Base-by-base conservation (phyloP, 2,329 filamentous ascomycete genomes). In the Blumeria hordei region DNA sequence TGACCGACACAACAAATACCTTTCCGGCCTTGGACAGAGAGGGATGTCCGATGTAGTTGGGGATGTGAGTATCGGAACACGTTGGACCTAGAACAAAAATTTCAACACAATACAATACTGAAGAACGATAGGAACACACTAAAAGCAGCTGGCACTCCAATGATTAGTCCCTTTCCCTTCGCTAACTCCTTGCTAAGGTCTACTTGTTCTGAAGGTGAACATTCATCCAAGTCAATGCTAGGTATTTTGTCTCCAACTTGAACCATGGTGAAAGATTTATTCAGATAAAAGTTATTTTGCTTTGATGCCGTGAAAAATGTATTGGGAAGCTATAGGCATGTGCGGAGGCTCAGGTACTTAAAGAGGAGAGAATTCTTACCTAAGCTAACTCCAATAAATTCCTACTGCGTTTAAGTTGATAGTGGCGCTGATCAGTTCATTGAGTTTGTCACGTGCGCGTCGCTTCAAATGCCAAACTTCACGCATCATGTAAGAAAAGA, bases 1-100 rank as follows among this genome's bases (percentile, higher is more conserved):
- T 96, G 65, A 95, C 88, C 11, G 84, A 80, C 53, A 96, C 80
- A 45, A 96, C 86, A 64, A 93, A 94, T 53, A 94, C 85, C 64
- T 83, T 75, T 52, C 87, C 88, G 35, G 84, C 86, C 58, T 81
- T 73, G 70, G 84, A 84, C 62, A 93, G 75, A 67, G 81, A 79
- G 55, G 82, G 75, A 66, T 86, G 83, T 65, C 78, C 79, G 67
- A 94, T 82, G 70, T 87, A 96, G 56, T 85, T 85, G 0, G 90
- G 90, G 50, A 96, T 74, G 66, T 96, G 90, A 49, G 71, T 72
- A 60, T 76, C 74, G 28, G 77, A 80, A 70, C 80, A 84, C 5
- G 73, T 69, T 32, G 80, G 79, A 63, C 72, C 73, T 73, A 43
- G 47, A 32, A 33, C 12, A 21, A 1, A 41, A 36, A 16, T 36